Evolutionary conservation across 139 green algal genomes (phyloP).

Genomic region (Chlorella sorokiniana): DNA sequence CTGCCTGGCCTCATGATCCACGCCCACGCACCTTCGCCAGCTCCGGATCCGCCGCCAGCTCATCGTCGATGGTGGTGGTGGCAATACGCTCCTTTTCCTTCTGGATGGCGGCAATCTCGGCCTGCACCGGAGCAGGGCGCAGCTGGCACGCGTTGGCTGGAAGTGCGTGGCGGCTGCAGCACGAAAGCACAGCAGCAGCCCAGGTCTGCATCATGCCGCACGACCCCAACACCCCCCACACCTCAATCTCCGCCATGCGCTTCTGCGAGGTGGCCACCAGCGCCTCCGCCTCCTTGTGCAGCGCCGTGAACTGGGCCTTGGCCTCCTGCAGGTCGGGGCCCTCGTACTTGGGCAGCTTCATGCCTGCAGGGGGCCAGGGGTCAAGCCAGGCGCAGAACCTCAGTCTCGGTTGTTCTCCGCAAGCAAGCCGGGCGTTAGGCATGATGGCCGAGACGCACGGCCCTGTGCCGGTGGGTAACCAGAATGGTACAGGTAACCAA

Average conservation of each 20-base stretch:
- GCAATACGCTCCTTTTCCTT: slow-evolving; percentile 36
- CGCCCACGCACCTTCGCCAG: slow-evolving; percentile 23
- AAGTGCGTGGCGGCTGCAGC: too few species aligned
- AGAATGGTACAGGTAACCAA: too few species aligned
- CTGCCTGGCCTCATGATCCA: too few species aligned
- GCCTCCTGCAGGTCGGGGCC: slow-evolving; percentile 34
- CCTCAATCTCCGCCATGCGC: slow-evolving; percentile 35
- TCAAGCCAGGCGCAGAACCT: not conserved
- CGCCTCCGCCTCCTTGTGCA: slow-evolving; percentile 40
- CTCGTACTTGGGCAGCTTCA: slow-evolving; percentile 48
- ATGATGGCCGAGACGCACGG: too few species aligned
- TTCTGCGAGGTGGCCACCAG: slow-evolving; percentile 16
- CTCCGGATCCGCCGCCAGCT: slow-evolving; percentile 37
- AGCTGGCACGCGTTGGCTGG: too few species aligned
- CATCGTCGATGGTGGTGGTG: slow-evolving; percentile 46
- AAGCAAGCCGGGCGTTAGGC: too few species aligned
- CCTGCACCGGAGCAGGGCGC: not conserved
- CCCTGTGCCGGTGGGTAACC: too few species aligned
- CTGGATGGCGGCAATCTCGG: slow-evolving; percentile 5
- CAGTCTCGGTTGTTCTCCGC: not conserved
- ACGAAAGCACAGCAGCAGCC: not conserved
- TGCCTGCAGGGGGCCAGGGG: slow-evolving; percentile 19
- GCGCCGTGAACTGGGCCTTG: slow-evolving; percentile 17
- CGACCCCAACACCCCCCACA: not conserved
- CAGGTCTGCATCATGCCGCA: not conserved